Evolutionary conservation across 768 basidiomycete species (phyloP), one percentile per base, ranked within the genome.

Genomic region (Solioccasus polychromus): DNA sequence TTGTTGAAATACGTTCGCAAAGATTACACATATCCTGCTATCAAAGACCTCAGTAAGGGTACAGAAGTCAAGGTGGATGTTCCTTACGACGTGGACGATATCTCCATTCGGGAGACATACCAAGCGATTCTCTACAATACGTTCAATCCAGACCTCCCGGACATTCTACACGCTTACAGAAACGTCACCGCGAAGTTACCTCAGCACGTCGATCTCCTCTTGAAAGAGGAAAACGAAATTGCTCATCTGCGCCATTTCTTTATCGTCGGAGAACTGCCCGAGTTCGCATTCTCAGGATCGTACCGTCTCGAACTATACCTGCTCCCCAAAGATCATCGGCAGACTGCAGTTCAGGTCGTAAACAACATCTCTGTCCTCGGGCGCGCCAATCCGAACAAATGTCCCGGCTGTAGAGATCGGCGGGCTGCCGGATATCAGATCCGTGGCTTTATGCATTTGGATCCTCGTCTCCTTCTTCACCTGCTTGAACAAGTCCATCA

Each of bases 11-110:
- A 10, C 3, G 6, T 25, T 37, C 12, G 18, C 10, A 45, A 25
- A 57, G 56, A 58, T 31, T 57, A 57, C 32, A 54, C 56, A 10
- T 57, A 57, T 23, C 56, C 56, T 22, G 19, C 44, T 8, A 54
- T 57, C 20, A 51, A 10, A 9, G 56, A 55, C 22, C 31, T 39
- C 17, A n/a, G 3, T 5, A 44, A 44, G 2, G 38, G 37, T 10
- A 11, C 5, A 8, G 32, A 40, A 10, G 52, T 59, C 28, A 31
- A 51, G 29, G 56, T 58, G n/a, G 41, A 51, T 11, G 41, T 28
- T 7, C 52, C 56, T 1, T 54, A 54, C 2, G 40, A 58, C 2
- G 25, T 23, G 8, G 37, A 8, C 1, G 8, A 55, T 8, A 2
- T 37, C 5, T 0, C 29, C 10, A 44, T 51, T 17, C 53, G 53